Conservation (phyloP, 441 rosid species). For the Erodium texanum region DNA sequence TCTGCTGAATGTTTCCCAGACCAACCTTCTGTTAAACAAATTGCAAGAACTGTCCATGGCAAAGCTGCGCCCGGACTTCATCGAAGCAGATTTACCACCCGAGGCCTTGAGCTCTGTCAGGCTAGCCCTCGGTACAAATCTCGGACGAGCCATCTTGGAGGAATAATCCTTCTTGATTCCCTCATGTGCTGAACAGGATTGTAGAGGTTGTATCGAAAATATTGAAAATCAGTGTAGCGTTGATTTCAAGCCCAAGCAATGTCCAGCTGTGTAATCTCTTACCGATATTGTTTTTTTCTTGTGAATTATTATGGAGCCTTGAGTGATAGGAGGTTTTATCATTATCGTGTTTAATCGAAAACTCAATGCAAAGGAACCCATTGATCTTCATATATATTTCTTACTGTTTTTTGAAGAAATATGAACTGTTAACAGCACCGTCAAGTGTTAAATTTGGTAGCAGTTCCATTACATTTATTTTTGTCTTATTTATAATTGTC, state of each 20-base stretch:
- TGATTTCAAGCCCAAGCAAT: not conserved
- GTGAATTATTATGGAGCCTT: not conserved
- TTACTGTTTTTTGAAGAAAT: too few species aligned
- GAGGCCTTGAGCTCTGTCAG: constrained; percentile 58
- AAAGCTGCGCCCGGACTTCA: constrained; percentile 56
- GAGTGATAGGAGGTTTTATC: too few species aligned
- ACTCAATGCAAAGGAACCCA: not conserved
- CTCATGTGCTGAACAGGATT: too few species aligned
- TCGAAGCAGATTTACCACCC: constrained; percentile 51
- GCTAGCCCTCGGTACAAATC: constrained; percentile 71
- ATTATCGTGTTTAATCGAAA: not conserved
- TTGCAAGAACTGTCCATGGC: constrained; percentile 71
- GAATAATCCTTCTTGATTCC: constrained; percentile 29
- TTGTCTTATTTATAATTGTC: too few species aligned
- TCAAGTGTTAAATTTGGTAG: too few species aligned
- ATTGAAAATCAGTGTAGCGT: not conserved
- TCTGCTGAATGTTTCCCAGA: constrained; percentile 53
- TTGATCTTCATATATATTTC: too few species aligned
- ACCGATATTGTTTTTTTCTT: not conserved
- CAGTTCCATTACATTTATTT: too few species aligned
- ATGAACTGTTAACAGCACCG: too few species aligned
- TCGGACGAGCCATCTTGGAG: constrained; percentile 72
- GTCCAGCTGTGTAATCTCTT: not conserved
- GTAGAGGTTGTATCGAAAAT: too few species aligned
- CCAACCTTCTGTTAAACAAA: constrained; percentile 67